These are phyloP conservation scores for Cladosporium sp. DNA, from an alignment of 2,329 filamentous ascomycete species.

Conservation along the genomic window DNA sequence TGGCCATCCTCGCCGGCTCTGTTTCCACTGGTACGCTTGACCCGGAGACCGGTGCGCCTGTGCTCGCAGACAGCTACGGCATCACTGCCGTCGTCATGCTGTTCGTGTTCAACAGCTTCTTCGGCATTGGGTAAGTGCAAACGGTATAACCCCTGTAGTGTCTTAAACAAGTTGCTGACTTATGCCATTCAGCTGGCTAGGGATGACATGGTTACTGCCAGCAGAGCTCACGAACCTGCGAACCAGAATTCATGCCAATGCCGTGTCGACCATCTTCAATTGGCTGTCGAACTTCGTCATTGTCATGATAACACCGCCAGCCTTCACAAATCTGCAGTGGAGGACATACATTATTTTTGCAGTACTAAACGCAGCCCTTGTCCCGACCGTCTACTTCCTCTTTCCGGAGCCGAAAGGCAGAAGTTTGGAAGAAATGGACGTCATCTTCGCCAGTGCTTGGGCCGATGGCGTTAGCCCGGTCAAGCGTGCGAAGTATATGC, in stretches of 20 bases:
- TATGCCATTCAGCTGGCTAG: constrained; percentile 17
- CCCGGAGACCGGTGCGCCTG: constrained; percentile 16
- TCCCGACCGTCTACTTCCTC: constrained; percentile 15
- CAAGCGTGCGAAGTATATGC: constrained; percentile 3
- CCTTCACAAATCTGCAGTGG: constrained; percentile 14
- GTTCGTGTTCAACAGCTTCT: constrained; percentile 28
- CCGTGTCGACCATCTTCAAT: constrained; percentile 8
- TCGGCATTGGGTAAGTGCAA: constrained; percentile 18
- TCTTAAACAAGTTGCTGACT: background rate
- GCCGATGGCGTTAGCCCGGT: constrained; percentile 8
- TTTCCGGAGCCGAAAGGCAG: constrained; percentile 15
- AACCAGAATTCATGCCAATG: constrained; percentile 27
- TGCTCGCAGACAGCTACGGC: constrained; percentile 3
- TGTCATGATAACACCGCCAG: constrained; percentile 15
- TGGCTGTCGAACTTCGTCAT: constrained; percentile 13
- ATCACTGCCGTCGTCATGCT: constrained; percentile 28
- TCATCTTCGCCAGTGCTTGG: constrained; percentile 14
- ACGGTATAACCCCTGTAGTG: background rate
- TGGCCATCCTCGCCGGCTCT: constrained; percentile 21
- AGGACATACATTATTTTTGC: constrained; percentile 14
- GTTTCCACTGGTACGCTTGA: constrained; percentile 15
- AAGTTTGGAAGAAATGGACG: constrained; percentile 16
- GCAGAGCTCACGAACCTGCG: constrained; percentile 32
- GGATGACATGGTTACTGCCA: constrained; percentile 20
- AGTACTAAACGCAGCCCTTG: constrained; percentile 43